Percentiles rank a stretch among this genome's conserved stretches.
These are phyloP conservation scores for Drechslera avenae DNA, from an alignment of 2,329 filamentous ascomycete species.

Conservation along the genomic window DNA sequence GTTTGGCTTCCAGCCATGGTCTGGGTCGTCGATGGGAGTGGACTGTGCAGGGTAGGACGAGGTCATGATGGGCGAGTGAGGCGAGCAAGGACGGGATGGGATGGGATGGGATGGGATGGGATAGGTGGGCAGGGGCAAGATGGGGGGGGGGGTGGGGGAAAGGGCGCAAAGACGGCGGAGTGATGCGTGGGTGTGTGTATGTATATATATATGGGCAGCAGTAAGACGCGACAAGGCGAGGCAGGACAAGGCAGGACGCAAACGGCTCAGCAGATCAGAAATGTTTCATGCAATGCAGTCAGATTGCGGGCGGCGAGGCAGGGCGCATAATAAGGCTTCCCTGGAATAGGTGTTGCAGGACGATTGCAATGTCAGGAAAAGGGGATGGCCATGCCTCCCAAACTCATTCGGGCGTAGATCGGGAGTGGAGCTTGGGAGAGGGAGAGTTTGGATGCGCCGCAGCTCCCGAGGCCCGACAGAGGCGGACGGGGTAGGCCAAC, in stretches of 20 bases:
- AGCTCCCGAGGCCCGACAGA: conserved; percentile 12
- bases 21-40: conserved; percentile 54
- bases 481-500: too few relatives aligned
- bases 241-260: conserved; percentile 9
- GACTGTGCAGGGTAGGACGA: conserved; percentile 20
- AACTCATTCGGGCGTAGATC: conserved; percentile 26
- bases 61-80: conserved; percentile 14
- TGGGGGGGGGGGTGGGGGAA: conserved; percentile 9
- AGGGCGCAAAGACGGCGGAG: not conserved
- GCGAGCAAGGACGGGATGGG: conserved; percentile 1
- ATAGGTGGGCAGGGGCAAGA: conserved; percentile 10
- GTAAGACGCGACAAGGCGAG: conserved; percentile 1
- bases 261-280: conserved; percentile 24
- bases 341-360: conserved; percentile 21
- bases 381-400: conserved; percentile 27
- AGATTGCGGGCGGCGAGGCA: conserved; percentile 16
- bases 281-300: conserved; percentile 34
- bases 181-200: too few relatives aligned
- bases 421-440: conserved; percentile 15
- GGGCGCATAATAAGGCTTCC: conserved; percentile 36
- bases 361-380: conserved; percentile 35
- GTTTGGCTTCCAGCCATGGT: conserved; percentile 80
- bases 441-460: conserved; percentile 12
- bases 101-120: conserved; percentile 7
- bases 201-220: conserved; percentile 13